Conservation (phyloP, 495 filamentous ascomycete species). For the Podospora australis region DNA sequence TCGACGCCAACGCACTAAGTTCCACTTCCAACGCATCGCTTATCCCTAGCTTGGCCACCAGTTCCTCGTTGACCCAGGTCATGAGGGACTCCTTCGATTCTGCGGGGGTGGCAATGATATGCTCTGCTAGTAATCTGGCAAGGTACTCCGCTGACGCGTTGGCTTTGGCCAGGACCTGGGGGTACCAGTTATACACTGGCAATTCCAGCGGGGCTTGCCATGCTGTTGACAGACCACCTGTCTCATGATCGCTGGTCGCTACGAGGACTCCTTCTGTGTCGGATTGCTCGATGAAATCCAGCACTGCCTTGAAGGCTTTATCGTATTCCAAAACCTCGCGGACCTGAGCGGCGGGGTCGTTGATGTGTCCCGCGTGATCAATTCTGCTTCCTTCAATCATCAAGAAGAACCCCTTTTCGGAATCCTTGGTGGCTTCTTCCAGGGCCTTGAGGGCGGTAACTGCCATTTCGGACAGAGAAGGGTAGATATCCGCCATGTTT, state of each 20-base stretch:
- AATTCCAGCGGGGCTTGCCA: constrained; percentile 45
- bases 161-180: constrained; percentile 71
- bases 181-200: constrained; percentile 76
- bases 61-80: constrained; percentile 51
- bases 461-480: constrained; percentile 89
- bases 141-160: constrained; percentile 71
- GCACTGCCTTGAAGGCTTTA: constrained; percentile 68
- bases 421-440: constrained; percentile 73
- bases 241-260: constrained; percentile 90
- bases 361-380: constrained; percentile 91
- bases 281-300: constrained; percentile 76
- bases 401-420: constrained; percentile 91
- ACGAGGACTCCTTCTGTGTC: constrained; percentile 73
- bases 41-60: constrained; percentile 67
- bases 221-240: constrained; percentile 77
- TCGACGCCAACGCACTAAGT: constrained; percentile 54
- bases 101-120: constrained; percentile 37
- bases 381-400: constrained; percentile 98
- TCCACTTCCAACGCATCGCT: constrained; percentile 65
- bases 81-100: constrained; percentile 36
- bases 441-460: constrained; percentile 71
- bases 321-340: constrained; percentile 92
- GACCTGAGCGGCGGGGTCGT: constrained; percentile 93
- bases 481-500: constrained; percentile 70
- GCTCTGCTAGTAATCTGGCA: constrained; percentile 48